Percentiles rank a stretch among this genome's conserved stretches.
Evolutionary conservation across 2,329 filamentous ascomycete species (phyloP).

Genomic region (Cercospora citrullina): DNA sequence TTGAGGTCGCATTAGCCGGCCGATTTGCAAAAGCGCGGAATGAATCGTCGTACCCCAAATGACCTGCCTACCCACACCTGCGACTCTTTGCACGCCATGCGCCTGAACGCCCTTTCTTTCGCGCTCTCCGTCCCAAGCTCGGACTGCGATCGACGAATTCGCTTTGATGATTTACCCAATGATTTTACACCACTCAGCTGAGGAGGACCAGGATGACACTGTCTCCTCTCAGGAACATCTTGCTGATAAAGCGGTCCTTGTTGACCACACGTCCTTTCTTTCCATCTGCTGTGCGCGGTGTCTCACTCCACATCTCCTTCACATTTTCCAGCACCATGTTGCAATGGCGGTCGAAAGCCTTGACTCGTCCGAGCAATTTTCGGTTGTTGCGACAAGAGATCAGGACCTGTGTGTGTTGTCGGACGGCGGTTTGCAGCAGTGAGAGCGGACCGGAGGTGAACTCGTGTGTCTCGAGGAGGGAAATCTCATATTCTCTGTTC

Average conservation of each 20-base stretch:
- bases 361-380: slow-evolving; percentile 94
- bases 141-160: not conserved
- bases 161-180: slow-evolving; percentile 1
- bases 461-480: slow-evolving; percentile 76
- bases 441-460: slow-evolving; percentile 80
- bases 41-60: slow-evolving; percentile 8
- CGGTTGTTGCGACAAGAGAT: slow-evolving; percentile 98
- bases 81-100: slow-evolving; percentile 4
- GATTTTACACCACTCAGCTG: slow-evolving; percentile 48
- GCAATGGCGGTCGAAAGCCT: slow-evolving; percentile 97
- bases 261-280: slow-evolving; percentile 90
- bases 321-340: slow-evolving; percentile 99
- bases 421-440: slow-evolving; percentile 94
- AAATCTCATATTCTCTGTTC: slow-evolving; percentile 82
- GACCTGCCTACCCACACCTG: slow-evolving; percentile 2
- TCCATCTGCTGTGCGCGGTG: slow-evolving; percentile 74
- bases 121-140: not conserved
- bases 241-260: slow-evolving; percentile 97
- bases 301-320: slow-evolving; percentile 99
- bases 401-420: slow-evolving; percentile 90
- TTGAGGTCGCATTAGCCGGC: slow-evolving; percentile 5
- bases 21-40: not conserved
- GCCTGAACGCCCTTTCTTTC: slow-evolving; percentile 1
- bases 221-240: slow-evolving; percentile 90
- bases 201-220: slow-evolving; percentile 84